A percentile compares a stretch with the other conserved stretches of the same genome.
These are phyloP conservation scores for Mortierella alpina DNA, from an alignment of 192 early-diverging fungal genomes.

Conservation along the genomic window DNA sequence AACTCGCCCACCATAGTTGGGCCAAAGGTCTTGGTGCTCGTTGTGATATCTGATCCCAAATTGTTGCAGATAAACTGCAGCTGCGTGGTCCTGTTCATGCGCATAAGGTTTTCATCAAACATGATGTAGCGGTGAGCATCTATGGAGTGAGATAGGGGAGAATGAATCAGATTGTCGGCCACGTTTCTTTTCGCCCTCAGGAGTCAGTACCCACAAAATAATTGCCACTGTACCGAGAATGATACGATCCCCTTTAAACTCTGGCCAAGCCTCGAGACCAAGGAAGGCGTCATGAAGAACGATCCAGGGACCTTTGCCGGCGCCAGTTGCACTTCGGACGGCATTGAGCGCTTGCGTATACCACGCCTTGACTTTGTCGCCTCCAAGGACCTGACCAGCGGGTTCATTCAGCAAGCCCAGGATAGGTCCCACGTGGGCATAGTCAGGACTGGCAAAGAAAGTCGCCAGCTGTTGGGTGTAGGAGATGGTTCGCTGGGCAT, in stretches of 20 bases:
- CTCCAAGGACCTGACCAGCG: conserved; percentile 11
- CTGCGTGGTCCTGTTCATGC: conserved; percentile 24
- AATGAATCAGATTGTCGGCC: too few species aligned
- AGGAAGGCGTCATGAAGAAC: conserved; percentile 63
- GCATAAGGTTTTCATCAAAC: conserved; percentile 54
- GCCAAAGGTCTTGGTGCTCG: conserved; percentile 39
- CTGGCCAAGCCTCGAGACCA: conserved; percentile 45
- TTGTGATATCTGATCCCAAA: conserved; percentile 17
- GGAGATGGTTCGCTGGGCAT: conserved; percentile 62
- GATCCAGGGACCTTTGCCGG: conserved; percentile 45
- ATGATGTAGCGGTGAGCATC: conserved; percentile 60
- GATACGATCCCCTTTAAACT: conserved; percentile 52
- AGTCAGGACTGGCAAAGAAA: conserved; percentile 62
- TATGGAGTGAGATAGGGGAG: background rate
- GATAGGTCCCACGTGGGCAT: conserved; percentile 55
- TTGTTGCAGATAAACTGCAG: conserved; percentile 32
- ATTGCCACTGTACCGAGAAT: conserved; percentile 37
- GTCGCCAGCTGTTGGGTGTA: conserved; percentile 64
- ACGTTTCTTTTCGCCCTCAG: background rate
- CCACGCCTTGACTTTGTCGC: conserved; percentile 50
- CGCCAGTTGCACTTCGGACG: conserved; percentile 44
- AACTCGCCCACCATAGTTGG: conserved; percentile 79
- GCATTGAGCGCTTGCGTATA: conserved; percentile 53
- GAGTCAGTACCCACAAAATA: background rate
- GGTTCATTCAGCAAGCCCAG: conserved; percentile 69